Conservation (phyloP, 2,329 filamentous ascomycete genomes). For the Onygenales sp. region DNA sequence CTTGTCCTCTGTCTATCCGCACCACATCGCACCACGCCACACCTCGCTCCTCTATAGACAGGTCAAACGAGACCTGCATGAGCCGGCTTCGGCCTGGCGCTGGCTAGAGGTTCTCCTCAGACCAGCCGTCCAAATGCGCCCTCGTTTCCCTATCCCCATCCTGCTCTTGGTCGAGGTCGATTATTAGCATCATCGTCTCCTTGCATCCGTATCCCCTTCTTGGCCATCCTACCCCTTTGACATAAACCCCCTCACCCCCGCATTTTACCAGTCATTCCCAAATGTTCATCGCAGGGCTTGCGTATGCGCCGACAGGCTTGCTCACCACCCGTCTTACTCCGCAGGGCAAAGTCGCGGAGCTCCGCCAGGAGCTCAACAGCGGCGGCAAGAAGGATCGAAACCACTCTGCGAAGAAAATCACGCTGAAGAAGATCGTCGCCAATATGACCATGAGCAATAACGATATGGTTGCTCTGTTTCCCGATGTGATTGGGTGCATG, state of each 20-base stretch:
- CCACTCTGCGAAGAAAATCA: slow-evolving; percentile 88
- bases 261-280: slow-evolving; percentile 1
- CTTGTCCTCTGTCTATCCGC: background rate
- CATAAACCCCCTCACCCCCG: background rate
- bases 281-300: slow-evolving; percentile 22
- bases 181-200: background rate
- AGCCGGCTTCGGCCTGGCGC: background rate
- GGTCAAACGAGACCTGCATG: background rate
- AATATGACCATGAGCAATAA: slow-evolving; percentile 99
- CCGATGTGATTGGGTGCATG: slow-evolving; percentile 94
- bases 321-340: slow-evolving; percentile 22
- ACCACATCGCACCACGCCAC: background rate
- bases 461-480: slow-evolving; percentile 95
- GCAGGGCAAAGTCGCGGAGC: slow-evolving; percentile 98
- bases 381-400: slow-evolving; percentile 98
- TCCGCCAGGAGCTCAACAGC: slow-evolving; percentile 86
- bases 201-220: background rate
- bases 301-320: slow-evolving; percentile 23
- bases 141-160: background rate
- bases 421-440: slow-evolving; percentile 97
- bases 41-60: background rate
- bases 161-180: background rate
- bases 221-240: background rate
- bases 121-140: background rate
- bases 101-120: background rate